A percentile compares a stretch with the other conserved stretches of the same genome.
Conservation (phyloP, 805 yeast species). For the Hanseniaspora lindneri region DNA sequence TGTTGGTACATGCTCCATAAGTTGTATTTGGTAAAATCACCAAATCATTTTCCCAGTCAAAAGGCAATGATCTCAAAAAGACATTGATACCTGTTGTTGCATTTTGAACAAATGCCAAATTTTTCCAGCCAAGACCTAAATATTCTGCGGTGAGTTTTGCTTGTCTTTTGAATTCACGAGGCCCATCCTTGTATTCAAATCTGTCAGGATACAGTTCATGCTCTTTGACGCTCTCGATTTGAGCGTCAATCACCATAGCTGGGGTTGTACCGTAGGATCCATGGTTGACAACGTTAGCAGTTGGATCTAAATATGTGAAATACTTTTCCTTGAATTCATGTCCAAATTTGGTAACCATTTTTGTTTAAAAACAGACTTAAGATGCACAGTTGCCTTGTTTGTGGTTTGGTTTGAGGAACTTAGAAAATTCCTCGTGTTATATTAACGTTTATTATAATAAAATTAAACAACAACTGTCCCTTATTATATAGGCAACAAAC, state of each 20-base stretch:
- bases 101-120: constrained; percentile 44
- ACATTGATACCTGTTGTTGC: constrained; percentile 53
- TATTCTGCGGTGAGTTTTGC: constrained; percentile 33
- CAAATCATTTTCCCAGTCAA: constrained; percentile 36
- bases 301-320: constrained; percentile 35
- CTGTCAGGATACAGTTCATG: constrained; percentile 38
- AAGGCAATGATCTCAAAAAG: constrained; percentile 42
- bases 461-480: too few relatives aligned
- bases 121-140: constrained; percentile 37
- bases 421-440: too few relatives aligned
- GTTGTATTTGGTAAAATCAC: constrained; percentile 39
- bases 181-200: constrained; percentile 28
- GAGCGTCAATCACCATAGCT: constrained; percentile 34
- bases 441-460: too few relatives aligned
- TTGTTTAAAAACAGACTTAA: too few relatives aligned
- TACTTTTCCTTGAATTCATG: constrained; percentile 37
- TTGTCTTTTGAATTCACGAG: constrained; percentile 27
- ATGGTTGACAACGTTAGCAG: constrained; percentile 42
- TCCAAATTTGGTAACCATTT: constrained; percentile 33
- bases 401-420: too few relatives aligned
- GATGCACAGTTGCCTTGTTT: too few relatives aligned
- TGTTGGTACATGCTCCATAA: constrained; percentile 45
- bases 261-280: constrained; percentile 57
- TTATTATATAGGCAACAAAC: too few relatives aligned
- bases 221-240: constrained; percentile 24